phyloP scores from a whole-genome alignment of 331 rosid species.

The Quercus phellos region DNA sequence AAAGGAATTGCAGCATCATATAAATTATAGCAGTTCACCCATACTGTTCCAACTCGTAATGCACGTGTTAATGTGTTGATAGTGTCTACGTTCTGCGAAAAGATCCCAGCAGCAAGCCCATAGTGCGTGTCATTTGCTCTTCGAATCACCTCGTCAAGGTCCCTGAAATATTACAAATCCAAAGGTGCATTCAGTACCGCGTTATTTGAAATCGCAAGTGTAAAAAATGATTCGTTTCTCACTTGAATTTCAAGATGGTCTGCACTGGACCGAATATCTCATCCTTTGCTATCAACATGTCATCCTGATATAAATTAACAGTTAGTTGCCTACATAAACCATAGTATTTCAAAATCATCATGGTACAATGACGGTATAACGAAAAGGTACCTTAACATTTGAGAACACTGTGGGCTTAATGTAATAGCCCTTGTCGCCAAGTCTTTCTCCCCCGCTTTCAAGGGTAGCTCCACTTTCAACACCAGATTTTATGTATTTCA shows the following conservation, averaged over 20 bases:
- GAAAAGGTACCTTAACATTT: constrained; percentile 51
- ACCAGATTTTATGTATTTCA: constrained; percentile 59
- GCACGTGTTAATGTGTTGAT: constrained; percentile 70
- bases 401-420: constrained; percentile 88
- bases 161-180: constrained; percentile 28
- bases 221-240: constrained; percentile 9
- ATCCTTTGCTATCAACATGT: constrained; percentile 72
- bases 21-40: constrained; percentile 70
- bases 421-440: constrained; percentile 65
- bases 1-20: constrained; percentile 91
- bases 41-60: constrained; percentile 65
- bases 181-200: too few species aligned
- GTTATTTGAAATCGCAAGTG: too few species aligned
- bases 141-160: constrained; percentile 57
- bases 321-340: constrained; percentile 7
- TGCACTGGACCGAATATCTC: constrained; percentile 96
- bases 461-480: constrained; percentile 70
- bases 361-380: background rate
- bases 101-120: constrained; percentile 90
- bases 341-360: background rate
- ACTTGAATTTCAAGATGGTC: constrained; percentile 77
- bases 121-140: constrained; percentile 63
- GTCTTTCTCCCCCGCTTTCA: constrained; percentile 77
- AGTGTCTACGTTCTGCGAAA: constrained; percentile 61
- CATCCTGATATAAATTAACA: constrained; percentile 46